phyloP scores from a whole-genome alignment of 148 eudicot genomes.

The Heliosperma pusillum region DNA sequence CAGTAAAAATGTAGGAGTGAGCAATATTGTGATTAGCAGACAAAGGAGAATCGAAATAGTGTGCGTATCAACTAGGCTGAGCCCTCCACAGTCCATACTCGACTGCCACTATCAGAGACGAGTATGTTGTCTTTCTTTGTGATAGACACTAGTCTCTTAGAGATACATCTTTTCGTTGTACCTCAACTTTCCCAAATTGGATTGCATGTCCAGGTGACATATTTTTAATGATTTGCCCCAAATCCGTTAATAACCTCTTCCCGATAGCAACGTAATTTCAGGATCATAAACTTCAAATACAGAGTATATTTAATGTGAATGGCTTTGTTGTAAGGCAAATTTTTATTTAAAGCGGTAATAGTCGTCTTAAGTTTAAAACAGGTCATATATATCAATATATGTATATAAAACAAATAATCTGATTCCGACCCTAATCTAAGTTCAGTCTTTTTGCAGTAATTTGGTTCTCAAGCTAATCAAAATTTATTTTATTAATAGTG shows the following conservation, averaged over 20 bases:
- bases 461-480: too few species aligned
- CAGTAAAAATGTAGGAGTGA: not conserved
- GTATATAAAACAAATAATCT: too few species aligned
- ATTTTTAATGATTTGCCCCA: constrained; percentile 44
- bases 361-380: too few species aligned
- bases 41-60: not conserved
- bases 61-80: not conserved
- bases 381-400: too few species aligned
- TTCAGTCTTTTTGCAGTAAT: too few species aligned
- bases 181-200: constrained; percentile 22
- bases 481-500: too few species aligned
- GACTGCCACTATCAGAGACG: constrained; percentile 7
- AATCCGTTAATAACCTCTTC: constrained; percentile 49
- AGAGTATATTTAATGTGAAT: too few species aligned
- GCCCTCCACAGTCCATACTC: not conserved
- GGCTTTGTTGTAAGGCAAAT: too few species aligned
- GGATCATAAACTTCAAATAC: too few species aligned
- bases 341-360: too few species aligned
- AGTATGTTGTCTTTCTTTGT: not conserved
- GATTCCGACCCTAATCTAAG: too few species aligned
- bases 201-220: constrained; percentile 29
- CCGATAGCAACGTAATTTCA: not conserved
- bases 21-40: not conserved
- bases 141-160: constrained; percentile 3
- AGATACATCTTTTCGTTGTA: constrained; percentile 18